Evolutionary conservation across 345 rosid species (phyloP).

Genomic region (Barbarea vulgaris): DNA sequence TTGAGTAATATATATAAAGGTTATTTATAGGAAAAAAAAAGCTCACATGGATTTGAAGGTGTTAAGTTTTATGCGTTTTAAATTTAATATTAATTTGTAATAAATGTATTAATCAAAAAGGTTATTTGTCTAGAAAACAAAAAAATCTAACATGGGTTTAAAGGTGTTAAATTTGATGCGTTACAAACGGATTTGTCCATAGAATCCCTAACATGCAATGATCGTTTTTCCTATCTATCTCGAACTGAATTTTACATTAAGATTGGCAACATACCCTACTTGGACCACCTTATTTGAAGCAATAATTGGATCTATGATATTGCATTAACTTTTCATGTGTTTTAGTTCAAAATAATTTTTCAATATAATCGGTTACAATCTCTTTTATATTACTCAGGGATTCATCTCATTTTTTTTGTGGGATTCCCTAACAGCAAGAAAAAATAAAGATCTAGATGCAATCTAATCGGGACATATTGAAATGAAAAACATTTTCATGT

Average conservation of each 20-base stretch:
- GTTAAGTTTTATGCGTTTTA: too few species aligned
- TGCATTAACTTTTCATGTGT: neutral
- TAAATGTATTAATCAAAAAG: too few species aligned
- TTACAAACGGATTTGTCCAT: neutral
- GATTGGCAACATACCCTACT: neutral
- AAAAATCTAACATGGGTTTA: neutral
- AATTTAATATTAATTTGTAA: too few species aligned
- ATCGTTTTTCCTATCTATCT: neutral
- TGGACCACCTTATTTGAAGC: neutral
- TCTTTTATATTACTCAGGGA: neutral
- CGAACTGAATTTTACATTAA: neutral
- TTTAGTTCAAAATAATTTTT: neutral
- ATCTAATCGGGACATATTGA: neutral
- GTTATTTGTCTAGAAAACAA: too few species aligned
- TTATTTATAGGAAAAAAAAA: too few species aligned
- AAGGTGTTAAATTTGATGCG: too few species aligned
- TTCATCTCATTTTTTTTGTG: neutral
- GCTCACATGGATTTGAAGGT: too few species aligned
- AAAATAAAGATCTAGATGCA: neutral
- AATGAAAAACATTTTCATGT: conserved; percentile 1
- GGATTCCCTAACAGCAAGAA: neutral
- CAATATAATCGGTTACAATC: neutral
- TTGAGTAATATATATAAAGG: too few species aligned
- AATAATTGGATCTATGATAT: neutral
- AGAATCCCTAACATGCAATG: neutral